A percentile compares a stretch with the other conserved stretches of the same genome.
These are phyloP conservation scores for Phylloporus sp. DNA, from an alignment of 768 basidiomycete species.

Conservation along the genomic window DNA sequence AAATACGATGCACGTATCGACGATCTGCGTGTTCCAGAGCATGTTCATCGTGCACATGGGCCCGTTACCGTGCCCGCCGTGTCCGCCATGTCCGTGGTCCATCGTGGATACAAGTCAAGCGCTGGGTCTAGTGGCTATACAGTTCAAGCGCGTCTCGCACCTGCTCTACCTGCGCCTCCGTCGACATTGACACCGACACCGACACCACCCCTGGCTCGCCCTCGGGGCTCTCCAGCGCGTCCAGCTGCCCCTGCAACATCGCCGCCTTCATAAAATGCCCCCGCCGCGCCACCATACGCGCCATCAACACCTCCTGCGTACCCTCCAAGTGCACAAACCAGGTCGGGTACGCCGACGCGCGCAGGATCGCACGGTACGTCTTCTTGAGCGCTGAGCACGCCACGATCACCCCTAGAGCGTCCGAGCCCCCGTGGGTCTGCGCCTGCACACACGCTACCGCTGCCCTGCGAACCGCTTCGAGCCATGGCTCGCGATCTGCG, in stretches of 20 bases:
- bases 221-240: conserved; percentile 64
- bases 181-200: conserved; percentile 51
- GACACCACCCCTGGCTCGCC: conserved; percentile 66
- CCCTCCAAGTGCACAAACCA: conserved; percentile 83
- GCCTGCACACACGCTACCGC: conserved; percentile 37
- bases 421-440: neutral
- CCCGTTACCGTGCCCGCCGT: conserved; percentile 47
- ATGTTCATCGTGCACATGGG: conserved; percentile 71
- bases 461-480: conserved; percentile 62
- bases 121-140: conserved; percentile 9
- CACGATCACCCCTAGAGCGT: conserved; percentile 78
- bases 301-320: conserved; percentile 47
- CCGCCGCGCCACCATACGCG: conserved; percentile 58
- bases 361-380: conserved; percentile 76
- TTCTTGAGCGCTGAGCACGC: conserved; percentile 84
- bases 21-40: conserved; percentile 83
- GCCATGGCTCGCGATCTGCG: conserved; percentile 83
- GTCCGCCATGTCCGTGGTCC: conserved; percentile 49
- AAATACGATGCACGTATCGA: conserved; percentile 82
- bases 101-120: conserved; percentile 7
- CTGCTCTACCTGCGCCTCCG: conserved; percentile 50
- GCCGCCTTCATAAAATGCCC: conserved; percentile 82
- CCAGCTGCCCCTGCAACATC: conserved; percentile 80
- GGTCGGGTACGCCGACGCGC: conserved; percentile 49
- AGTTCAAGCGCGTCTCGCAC: conserved; percentile 24